Percentiles rank a stretch among this genome's conserved stretches.
Conservation (phyloP, 2,329 filamentous ascomycete genomes). For the Fusarium nurragi region DNA sequence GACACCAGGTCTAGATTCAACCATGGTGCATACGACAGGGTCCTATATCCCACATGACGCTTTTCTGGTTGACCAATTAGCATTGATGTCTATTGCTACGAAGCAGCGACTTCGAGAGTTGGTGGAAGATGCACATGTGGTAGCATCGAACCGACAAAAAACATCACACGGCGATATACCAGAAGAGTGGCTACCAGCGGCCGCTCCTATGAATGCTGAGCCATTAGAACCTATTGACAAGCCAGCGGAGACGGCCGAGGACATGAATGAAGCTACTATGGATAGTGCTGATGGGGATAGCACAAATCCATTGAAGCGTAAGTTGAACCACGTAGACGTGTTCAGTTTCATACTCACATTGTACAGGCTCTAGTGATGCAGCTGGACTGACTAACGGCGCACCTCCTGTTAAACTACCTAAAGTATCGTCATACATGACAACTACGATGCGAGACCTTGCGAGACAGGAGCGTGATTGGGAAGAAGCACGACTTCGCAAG, state of each 20-base stretch:
- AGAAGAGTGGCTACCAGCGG: constrained; percentile 77
- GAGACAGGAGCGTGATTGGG: constrained; percentile 72
- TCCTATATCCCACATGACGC: constrained; percentile 80
- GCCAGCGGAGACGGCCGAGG: constrained; percentile 26
- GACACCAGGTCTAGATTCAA: constrained; percentile 69
- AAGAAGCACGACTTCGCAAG: constrained; percentile 76
- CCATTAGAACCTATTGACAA: constrained; percentile 47
- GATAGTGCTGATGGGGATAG: constrained; percentile 64
- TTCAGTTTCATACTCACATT: constrained; percentile 26
- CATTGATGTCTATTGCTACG: constrained; percentile 82
- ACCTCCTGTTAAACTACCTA: constrained; percentile 58
- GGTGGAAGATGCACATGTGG: constrained; percentile 77
- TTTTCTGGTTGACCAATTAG: constrained; percentile 81
- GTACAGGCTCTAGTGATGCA: constrained; percentile 54
- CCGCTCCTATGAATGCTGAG: constrained; percentile 61
- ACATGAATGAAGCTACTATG: constrained; percentile 28
- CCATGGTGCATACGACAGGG: constrained; percentile 69
- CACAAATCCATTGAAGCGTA: constrained; percentile 69
- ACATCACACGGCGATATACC: constrained; percentile 84
- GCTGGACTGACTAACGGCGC: constrained; percentile 51
- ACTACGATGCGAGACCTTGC: constrained; percentile 69
- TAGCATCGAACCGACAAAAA: constrained; percentile 76
- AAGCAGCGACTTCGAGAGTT: constrained; percentile 81
- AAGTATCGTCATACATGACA: constrained; percentile 61
- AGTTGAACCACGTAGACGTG: constrained; percentile 40